Evolutionary conservation across 441 rosid genomes (phyloP), one percentile per base, ranked within the genome.

Genomic region (Aleurites moluccanus): DNA sequence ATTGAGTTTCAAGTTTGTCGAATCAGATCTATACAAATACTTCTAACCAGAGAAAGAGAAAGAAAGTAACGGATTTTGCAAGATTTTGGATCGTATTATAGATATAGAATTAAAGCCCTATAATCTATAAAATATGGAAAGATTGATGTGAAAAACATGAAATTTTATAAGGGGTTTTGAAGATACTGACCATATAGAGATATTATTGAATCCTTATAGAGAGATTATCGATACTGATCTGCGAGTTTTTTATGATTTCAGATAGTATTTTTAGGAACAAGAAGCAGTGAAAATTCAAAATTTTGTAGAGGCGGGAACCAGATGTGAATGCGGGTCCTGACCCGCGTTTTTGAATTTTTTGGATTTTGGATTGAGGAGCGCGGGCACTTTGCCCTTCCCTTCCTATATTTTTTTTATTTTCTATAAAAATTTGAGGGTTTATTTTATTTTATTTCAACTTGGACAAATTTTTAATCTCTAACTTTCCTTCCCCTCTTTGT

Each of bases 281-380:
- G 47, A 4, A 18, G 6, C 3, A 71, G 52, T 15, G 16, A 16
- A 25, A 16, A 18, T n/a, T 7, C 52, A 30, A 55, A 70, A 75
- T 72, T 72, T 80, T 28, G 81, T 45, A 65, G 80, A 84, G 88
- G 88, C 89, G 93, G 90, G 91, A 87, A 86, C 78, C 74, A 52
- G 75, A 23, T 47, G 50, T n/a, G 64, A 72, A 56, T 64, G 70
- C 80, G 80, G 85, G 73, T 40, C 80, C 83, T 74, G 77, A 85
- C 78, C 81, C 79, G 81, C 82, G 56, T 55, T 80, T 87, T 85
- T 81, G 75, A 81, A 81, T 78, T 70, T 47, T 72, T 79, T 81
- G 73, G 76, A 55, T 45, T 9, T 18, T 38, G 27, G 25, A 10
- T 67, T 30, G 45, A 2, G 8, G 35, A 21, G 49, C 23, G 38